Percentiles rank a stretch among this genome's conserved stretches.
Evolutionary conservation across 495 filamentous ascomycete species (phyloP).

Genomic region (Xylaria acuta): DNA sequence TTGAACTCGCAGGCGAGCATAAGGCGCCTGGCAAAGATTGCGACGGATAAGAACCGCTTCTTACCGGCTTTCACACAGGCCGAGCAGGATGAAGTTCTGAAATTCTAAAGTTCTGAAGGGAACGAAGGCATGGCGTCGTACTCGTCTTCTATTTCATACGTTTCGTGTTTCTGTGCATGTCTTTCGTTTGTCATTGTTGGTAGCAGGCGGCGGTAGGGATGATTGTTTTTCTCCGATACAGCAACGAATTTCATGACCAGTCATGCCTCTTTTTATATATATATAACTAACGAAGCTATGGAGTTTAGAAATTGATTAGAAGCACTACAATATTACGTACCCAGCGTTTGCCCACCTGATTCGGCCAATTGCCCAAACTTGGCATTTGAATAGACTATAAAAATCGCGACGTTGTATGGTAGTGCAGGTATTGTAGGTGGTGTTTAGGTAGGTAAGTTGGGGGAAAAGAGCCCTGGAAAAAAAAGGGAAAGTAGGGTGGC

Average conservation of each 20-base stretch:
- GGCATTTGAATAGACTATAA: too few species aligned
- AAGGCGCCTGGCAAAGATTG: slow-evolving; percentile 10
- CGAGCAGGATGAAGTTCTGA: neutral
- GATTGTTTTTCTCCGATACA: neutral
- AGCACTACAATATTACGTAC: neutral
- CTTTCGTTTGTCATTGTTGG: neutral
- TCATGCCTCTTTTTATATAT: neutral
- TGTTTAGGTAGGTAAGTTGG: too few species aligned
- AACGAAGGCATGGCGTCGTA: neutral
- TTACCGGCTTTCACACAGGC: slow-evolving; percentile 16
- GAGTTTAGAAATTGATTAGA: neutral
- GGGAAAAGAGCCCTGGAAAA: too few species aligned
- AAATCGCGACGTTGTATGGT: too few species aligned
- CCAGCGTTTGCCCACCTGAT: neutral
- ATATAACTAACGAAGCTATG: neutral
- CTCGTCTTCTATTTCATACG: neutral
- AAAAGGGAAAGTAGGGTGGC: too few species aligned
- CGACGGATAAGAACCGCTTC: slow-evolving; percentile 21
- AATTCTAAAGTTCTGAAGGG: neutral
- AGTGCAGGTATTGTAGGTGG: too few species aligned
- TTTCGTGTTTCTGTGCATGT: neutral
- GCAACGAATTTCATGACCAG: neutral
- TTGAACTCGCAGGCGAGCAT: slow-evolving; percentile 34
- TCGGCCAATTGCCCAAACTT: too few species aligned
- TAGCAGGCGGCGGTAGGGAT: neutral